Base-by-base conservation (phyloP, 495 filamentous ascomycete genomes). In the Oleoguttula mirabilis region DNA sequence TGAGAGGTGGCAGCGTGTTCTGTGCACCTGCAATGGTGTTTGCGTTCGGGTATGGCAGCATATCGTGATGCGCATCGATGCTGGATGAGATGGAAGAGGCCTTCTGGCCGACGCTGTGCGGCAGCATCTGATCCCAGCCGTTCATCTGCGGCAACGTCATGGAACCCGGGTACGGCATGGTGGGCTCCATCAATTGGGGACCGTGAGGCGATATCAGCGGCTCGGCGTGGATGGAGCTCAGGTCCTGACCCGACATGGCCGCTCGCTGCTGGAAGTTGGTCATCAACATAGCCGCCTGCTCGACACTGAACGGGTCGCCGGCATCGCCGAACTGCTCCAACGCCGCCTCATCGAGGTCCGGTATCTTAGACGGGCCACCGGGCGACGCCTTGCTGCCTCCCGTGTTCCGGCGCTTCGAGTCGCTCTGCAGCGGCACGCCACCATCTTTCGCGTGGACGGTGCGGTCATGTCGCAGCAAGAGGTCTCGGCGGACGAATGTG, bases 391-490 rank as follows among this genome's bases (percentile, higher is more conserved):
- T 71, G 43, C 80, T 62, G 47, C 70, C 66, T 8, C 32, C 32
- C 22, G 76, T 78, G 49, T 80, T 76, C 52, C 84, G 81, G 61
- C 88, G 80, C 68, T 94, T 94, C 35, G 82, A 81, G 59, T 98
- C 90, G 62, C 87, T 92, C 59, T 88, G 84, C 14, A 98, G 76
- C 49, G 90, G 90, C 20, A 93, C 76, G 43, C 92, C 90, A 54
- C 92, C 92, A 72, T 98, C 90, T 65, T 98, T 98, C 42, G 90
- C 90, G 64, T 98, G 90, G 28, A 98, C 90, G 42, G 90, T 98
- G 53, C 90, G 84, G 61, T 98, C 90, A 67, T 98, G 90, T 62
- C 90, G 85, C 48, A 98, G 75, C 25, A 98, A 76, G 19, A 98
- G 73, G 65, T 98, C 90, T 65, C 90, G 82, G 61, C 90, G 82